Conservation (phyloP, 768 basidiomycete species). For the Tricholoma sp. region DNA sequence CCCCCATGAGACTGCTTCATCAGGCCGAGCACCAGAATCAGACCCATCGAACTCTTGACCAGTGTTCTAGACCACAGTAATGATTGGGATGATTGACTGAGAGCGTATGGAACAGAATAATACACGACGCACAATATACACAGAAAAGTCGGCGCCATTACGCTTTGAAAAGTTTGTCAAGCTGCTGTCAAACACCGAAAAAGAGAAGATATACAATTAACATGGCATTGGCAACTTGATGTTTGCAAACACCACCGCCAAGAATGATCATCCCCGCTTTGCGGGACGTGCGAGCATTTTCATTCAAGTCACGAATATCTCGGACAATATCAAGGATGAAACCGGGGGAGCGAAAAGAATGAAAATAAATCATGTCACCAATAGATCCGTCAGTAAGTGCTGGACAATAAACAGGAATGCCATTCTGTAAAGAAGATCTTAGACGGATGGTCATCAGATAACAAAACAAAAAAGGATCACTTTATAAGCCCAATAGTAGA, state of each 20-base stretch:
- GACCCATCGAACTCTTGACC: slow-evolving; percentile 99
- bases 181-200: not conserved
- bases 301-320: slow-evolving; percentile 91
- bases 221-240: slow-evolving; percentile 99
- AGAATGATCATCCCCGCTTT: slow-evolving; percentile 99
- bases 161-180: slow-evolving; percentile 46
- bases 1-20: slow-evolving; percentile 98
- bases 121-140: slow-evolving; percentile 73
- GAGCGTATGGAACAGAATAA: not conserved
- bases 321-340: slow-evolving; percentile 90
- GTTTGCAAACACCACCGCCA: slow-evolving; percentile 98
- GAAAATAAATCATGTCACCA: slow-evolving; percentile 99
- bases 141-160: slow-evolving; percentile 96
- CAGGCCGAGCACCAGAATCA: slow-evolving; percentile 93
- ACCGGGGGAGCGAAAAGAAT: slow-evolving; percentile 85
- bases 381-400: slow-evolving; percentile 97
- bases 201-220: slow-evolving; percentile 64
- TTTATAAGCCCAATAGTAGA: slow-evolving; percentile 99
- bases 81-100: not conserved
- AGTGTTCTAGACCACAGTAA: slow-evolving; percentile 63
- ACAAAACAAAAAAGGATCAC: slow-evolving; percentile 47
- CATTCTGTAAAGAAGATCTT: slow-evolving; percentile 60
- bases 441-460: slow-evolving; percentile 5
- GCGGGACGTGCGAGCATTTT: slow-evolving; percentile 76
- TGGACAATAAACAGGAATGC: slow-evolving; percentile 98